Base-by-base conservation (phyloP, 495 filamentous ascomycete species). In the Zalerion maritima region DNA sequence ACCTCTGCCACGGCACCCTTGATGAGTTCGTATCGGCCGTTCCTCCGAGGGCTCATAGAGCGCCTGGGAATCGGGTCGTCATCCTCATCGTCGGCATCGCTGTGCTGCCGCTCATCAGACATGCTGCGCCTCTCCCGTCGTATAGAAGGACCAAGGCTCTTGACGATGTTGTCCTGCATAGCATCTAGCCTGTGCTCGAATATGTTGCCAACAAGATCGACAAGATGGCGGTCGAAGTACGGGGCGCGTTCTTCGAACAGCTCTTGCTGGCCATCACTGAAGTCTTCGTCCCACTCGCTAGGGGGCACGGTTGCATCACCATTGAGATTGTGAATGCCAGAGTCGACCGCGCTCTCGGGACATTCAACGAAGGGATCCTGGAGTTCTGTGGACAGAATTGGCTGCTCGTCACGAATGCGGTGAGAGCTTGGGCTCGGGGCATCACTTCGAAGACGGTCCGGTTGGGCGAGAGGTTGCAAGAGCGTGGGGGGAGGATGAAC, bases 11-110 rank as follows among this genome's bases (percentile, higher is more conserved):
- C 43, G 26, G 76, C 72, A 21, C 61, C 61, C 41, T 79, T 82
- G 39, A 96, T 73, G 57, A 84, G 82, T 37, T 94, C 83, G 32
- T 85, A 48, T 42, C 71, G 85, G 26, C 75, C 74, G 39, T 91
- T 81, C 27, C 73, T 67, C 38, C 68, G 71, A 6, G 74, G 73
- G 32, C 68, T 74, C 36, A 67, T 50, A 5, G 81, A 76, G 10
- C 67, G 73, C 9, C 77, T 71, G 18, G 67, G 60, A 14, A 57
- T 41, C 14, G 70, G 70, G 5, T 71, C 75, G 14, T 92, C 83
- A 41, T 92, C 86, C 45, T 94, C 86, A 38, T 96, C 89, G 38
- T 96, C 89, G 2, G 87, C 89, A 54, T 94, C 89, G 35, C 85
- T 93, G 26, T 86, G 67, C 26, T 72, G 71, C 22, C 71, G 52